Base-by-base conservation (phyloP, 768 basidiomycete genomes). In the Cyathus striatus region DNA sequence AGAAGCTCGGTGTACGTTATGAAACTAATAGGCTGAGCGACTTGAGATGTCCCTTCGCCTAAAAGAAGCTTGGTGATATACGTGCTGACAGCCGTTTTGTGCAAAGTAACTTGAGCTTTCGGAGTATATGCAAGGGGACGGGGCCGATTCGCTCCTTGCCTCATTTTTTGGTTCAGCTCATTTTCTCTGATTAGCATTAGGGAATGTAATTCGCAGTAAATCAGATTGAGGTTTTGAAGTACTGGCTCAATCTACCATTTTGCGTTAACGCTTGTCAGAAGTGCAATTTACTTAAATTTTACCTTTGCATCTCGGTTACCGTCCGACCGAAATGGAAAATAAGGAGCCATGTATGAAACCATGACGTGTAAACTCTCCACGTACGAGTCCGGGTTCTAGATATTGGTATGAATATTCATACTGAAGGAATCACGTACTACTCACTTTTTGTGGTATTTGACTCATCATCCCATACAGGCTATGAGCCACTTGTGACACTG, bases 151-250 rank as follows among this genome's bases (percentile, higher is more conserved):
- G n/a, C n/a, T n/a, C n/a, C n/a, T n/a, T n/a, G n/a, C n/a, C n/a
- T n/a, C n/a, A n/a, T n/a, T n/a, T n/a, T n/a, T n/a, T n/a, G n/a
- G n/a, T n/a, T n/a, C n/a, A n/a, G n/a, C n/a, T n/a, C n/a, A n/a
- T n/a, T n/a, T n/a, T n/a, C n/a, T n/a, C n/a, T 60, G 45, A 83
- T 69, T 24, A 76, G 63, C 17, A 84, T 63, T 18, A 88, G 64
- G 2, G 88, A 86, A 5, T 72, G 74, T 7, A 93, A 69, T 58
- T 90, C 83, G 62, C 88, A 90, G 60, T 82, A 90, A 34, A 78
- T 75, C 41, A 92, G 65, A 54, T 86, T 89, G 41, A 91, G 70
- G 47, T 81, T 73, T 55, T 90, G 79, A 43, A 82, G 75, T 6
- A 69, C 65, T 57, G 82, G 77, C 52, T 85, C 85, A 40, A 75